phyloP scores from a whole-genome alignment of 2,329 filamentous ascomycete genomes.

The Trichoderma citrinoviride region DNA sequence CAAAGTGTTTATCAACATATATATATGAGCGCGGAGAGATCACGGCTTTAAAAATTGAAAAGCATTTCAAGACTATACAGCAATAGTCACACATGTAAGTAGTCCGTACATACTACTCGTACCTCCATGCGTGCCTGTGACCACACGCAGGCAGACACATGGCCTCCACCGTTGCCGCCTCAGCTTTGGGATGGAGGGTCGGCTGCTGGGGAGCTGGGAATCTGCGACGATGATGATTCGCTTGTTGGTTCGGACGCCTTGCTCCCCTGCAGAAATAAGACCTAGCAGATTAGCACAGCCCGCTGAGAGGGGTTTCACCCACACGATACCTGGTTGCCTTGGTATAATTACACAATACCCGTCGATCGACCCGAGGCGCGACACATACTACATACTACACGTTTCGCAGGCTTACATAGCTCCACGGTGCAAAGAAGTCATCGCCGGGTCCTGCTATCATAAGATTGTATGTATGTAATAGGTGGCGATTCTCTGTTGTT shows the following conservation, averaged over 20 bases:
- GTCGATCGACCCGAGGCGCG: background rate
- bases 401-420: background rate
- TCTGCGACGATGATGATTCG: background rate
- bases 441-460: background rate
- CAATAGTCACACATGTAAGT: background rate
- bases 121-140: background rate
- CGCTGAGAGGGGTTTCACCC: background rate
- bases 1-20: background rate
- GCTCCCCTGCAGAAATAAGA: background rate
- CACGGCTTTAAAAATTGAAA: background rate
- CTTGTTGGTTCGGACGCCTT: background rate
- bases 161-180: conserved; percentile 6
- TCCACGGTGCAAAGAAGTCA: background rate
- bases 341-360: too few species aligned
- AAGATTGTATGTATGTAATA: background rate
- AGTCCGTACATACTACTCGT: background rate
- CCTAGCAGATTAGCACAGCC: background rate
- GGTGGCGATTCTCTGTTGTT: background rate
- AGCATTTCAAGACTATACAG: background rate
- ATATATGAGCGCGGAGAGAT: background rate
- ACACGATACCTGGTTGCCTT: background rate
- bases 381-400: background rate
- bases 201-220: background rate
- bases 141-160: background rate
- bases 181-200: background rate